These are phyloP conservation scores for Claviceps sp. DNA, from an alignment of 2,329 filamentous ascomycete genomes.

Conservation along the genomic window DNA sequence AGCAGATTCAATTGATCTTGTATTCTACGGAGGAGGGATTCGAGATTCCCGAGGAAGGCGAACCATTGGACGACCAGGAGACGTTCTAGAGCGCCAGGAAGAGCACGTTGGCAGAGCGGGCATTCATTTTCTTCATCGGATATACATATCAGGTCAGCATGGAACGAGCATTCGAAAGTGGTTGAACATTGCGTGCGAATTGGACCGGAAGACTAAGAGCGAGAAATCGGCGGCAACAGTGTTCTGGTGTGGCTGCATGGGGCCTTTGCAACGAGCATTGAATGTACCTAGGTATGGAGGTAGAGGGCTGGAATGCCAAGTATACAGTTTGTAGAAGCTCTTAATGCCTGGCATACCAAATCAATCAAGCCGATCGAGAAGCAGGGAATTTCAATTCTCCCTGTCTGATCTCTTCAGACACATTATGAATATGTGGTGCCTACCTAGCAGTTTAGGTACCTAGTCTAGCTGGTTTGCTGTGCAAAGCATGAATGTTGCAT, in stretches of 20 bases:
- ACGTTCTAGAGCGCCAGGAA: conserved; percentile 42
- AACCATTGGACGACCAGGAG: conserved; percentile 64
- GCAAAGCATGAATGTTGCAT: neutral
- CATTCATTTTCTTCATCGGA: neutral
- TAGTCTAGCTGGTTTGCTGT: neutral
- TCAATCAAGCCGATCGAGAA: conserved; percentile 1
- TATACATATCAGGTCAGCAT: neutral
- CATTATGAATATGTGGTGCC: too few relatives aligned
- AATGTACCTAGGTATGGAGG: neutral
- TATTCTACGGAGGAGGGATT: conserved; percentile 94
- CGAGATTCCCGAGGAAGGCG: conserved; percentile 73
- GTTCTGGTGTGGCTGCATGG: neutral
- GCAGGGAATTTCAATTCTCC: neutral
- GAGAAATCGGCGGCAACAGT: neutral
- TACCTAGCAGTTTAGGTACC: too few relatives aligned
- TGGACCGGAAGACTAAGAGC: neutral
- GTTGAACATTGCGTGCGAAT: neutral
- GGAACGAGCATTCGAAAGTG: neutral
- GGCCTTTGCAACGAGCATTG: conserved; percentile 4
- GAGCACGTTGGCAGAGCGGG: neutral
- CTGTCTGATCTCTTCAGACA: too few relatives aligned
- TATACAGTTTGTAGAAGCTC: conserved; percentile 2
- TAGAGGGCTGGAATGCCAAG: neutral
- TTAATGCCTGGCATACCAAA: conserved; percentile 1
- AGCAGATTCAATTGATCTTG: conserved; percentile 90